Conservation (phyloP, 768 basidiomycete genomes). For the Coprinopsis cinerea region DNA sequence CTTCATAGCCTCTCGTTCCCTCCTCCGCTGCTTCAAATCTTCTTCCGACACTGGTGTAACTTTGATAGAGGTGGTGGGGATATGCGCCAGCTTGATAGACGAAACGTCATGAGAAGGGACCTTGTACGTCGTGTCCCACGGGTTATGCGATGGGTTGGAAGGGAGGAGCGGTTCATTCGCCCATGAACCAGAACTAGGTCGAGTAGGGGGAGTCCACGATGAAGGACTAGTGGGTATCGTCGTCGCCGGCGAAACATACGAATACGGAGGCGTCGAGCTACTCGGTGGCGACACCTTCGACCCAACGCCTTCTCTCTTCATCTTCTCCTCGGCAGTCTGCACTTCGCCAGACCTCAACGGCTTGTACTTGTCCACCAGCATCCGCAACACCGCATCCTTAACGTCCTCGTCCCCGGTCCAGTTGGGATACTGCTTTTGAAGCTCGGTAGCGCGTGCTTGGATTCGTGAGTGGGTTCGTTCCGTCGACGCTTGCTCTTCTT, state of each 20-base stretch:
- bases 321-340: conserved; percentile 58
- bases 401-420: conserved; percentile 77
- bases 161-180: conserved; percentile 49
- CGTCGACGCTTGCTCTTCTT: neutral
- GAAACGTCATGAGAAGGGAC: conserved; percentile 48
- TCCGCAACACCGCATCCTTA: conserved; percentile 67
- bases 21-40: conserved; percentile 24
- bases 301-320: conserved; percentile 31
- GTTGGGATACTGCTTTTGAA: conserved; percentile 46
- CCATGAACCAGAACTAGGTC: conserved; percentile 31
- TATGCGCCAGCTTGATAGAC: conserved; percentile 47
- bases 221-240: conserved; percentile 12
- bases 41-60: neutral
- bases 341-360: conserved; percentile 62
- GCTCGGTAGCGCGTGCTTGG: neutral
- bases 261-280: neutral
- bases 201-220: conserved; percentile 16
- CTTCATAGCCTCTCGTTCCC: conserved; percentile 46
- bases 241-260: conserved; percentile 14
- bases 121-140: conserved; percentile 68
- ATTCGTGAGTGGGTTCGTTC: neutral
- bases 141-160: conserved; percentile 49
- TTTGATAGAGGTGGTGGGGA: conserved; percentile 14
- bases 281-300: conserved; percentile 16
- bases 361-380: conserved; percentile 86